Base-by-base conservation (phyloP, 176 grass and related monocot species). In the Musa beccarii region DNA sequence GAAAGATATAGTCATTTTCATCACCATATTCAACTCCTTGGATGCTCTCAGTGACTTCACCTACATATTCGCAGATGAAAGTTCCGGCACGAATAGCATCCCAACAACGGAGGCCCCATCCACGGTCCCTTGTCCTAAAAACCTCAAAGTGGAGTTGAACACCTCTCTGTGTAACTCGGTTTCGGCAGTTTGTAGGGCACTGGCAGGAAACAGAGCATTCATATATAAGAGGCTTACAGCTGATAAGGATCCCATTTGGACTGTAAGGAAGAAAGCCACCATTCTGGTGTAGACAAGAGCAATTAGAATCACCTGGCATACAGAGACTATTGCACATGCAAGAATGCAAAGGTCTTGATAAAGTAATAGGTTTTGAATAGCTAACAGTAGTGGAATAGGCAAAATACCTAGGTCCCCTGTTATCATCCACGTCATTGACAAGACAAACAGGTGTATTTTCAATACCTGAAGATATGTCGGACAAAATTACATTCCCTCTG, bases 391-490 rank as follows among this genome's bases (percentile, higher is more conserved):
- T 86, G 53, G 88, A 76, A 78, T 96, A 96, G 22, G 74, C 88
- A 81, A 96, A 96, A 51, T 74, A 25, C 56, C 19, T 78, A 78
- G 92, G 92, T 79, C 84, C 84, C 63, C 79, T 86, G 72, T 82
- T 84, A 86, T 88, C 63, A 15, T 96, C 89, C 24, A 92, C 76
- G 53, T 96, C 92, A 85, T 96, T 96, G 69, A 96, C 92, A 79
- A 89, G 72, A 74, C 92, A 96, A 82, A 96, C 73, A 72, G 89
- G 89, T 66, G 67, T 89, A 66, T 53, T 83, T 96, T 96, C 92
- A 62, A 79, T 67, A 71, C 92, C 92, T 52, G 61, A 22, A 68
- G 89, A 96, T 70, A 96, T 82, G 78, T 96, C 92, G 2, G 3
- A 72, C 17, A 78, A 26, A 65, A 96, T 62, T 79, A 89, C 78